Percentiles rank a stretch among this genome's conserved stretches.
Conservation (phyloP, 169 alveolate genomes). For the Cryptosporidium andersoni region DNA sequence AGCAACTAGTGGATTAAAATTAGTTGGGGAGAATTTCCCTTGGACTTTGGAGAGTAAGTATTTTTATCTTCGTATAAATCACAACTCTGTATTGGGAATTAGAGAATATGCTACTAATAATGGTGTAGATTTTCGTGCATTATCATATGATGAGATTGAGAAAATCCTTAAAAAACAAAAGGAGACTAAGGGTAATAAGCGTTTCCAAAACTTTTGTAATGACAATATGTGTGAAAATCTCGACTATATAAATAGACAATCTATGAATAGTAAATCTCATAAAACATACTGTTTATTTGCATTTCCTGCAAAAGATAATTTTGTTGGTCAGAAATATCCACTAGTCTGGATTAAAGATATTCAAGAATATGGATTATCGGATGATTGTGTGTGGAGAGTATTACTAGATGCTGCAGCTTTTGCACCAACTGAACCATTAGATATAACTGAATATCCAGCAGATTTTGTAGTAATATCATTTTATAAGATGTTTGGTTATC, state of each 20-base stretch:
- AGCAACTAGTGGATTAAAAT: slow-evolving; percentile 75
- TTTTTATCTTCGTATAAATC: slow-evolving; percentile 72
- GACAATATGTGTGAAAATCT: neutral
- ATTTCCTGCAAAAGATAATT: slow-evolving; percentile 76
- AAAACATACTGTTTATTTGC: slow-evolving; percentile 70
- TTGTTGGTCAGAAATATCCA: slow-evolving; percentile 72
- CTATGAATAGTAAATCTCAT: neutral
- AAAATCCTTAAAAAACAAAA: slow-evolving; percentile 38
- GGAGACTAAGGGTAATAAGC: neutral
- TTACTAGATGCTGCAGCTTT: slow-evolving; percentile 76
- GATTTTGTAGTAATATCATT: slow-evolving; percentile 75
- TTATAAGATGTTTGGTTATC: slow-evolving; percentile 78
- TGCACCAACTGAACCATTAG: slow-evolving; percentile 73
- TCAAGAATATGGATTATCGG: slow-evolving; percentile 70
- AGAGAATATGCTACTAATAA: slow-evolving; percentile 68
- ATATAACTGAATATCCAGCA: slow-evolving; percentile 66
- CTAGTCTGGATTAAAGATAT: slow-evolving; percentile 69
- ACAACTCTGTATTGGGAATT: slow-evolving; percentile 76
- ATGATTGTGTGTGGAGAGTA: slow-evolving; percentile 73
- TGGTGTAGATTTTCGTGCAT: slow-evolving; percentile 71
- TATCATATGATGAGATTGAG: slow-evolving; percentile 70
- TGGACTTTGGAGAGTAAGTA: slow-evolving; percentile 64
- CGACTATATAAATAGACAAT: neutral
- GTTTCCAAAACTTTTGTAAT: neutral
- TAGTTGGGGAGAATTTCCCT: slow-evolving; percentile 76